These are phyloP conservation scores for Trypanosoma platydactyli DNA, from an alignment of 208 protist genomes.

Conservation along the genomic window DNA sequence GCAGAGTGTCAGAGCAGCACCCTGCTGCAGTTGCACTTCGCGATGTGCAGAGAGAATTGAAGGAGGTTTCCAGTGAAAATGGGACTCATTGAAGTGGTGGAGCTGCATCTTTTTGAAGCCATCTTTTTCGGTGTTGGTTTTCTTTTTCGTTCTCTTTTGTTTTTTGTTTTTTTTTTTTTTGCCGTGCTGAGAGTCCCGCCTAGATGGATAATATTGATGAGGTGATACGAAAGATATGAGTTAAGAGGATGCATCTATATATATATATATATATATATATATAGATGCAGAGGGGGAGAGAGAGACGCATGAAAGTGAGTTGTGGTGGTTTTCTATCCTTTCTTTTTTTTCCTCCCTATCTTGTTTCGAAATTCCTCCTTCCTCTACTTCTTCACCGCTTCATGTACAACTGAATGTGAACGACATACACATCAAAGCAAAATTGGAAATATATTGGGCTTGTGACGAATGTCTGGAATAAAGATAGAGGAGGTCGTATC, in stretches of 20 bases:
- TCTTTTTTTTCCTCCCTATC: constrained; percentile 11
- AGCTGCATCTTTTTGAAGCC: not conserved
- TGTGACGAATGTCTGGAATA: constrained; percentile 75
- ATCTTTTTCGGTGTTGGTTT: not conserved
- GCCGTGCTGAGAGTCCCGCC: not conserved
- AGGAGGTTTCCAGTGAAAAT: constrained; percentile 16
- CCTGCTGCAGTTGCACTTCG: constrained; percentile 42
- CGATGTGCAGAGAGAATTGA: constrained; percentile 35
- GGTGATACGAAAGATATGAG: not conserved
- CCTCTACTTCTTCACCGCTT: not conserved
- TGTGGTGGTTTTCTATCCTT: not conserved
- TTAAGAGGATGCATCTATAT: not conserved
- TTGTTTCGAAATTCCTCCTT: not conserved
- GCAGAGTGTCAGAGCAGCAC: constrained; percentile 51
- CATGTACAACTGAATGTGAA: not conserved
- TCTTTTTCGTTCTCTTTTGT: constrained; percentile 6
- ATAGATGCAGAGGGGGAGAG: not conserved
- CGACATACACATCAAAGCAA: constrained; percentile 8
- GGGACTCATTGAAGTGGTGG: not conserved
- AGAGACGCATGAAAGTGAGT: too few species aligned
- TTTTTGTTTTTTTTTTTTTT: constrained; percentile 14
- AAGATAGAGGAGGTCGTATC: constrained; percentile 97
- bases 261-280: constrained; percentile 12
- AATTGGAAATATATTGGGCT: not conserved
- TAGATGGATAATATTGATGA: too few species aligned